Conservation (phyloP, 257 asterid genomes). For the Gentiana straminea region DNA sequence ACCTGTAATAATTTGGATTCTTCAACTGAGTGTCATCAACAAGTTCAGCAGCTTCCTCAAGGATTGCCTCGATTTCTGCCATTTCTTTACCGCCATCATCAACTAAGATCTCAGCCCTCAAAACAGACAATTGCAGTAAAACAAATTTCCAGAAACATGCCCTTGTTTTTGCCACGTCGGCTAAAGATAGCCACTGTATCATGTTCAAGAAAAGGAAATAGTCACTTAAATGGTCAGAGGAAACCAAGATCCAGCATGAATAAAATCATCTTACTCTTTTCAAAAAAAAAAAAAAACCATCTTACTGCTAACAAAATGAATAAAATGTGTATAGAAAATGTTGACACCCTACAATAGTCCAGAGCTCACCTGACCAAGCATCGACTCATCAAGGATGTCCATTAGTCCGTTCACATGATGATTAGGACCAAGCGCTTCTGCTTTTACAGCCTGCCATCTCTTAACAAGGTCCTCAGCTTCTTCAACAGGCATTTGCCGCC, state of each 20-base stretch:
- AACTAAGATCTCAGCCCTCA: slow-evolving; percentile 53
- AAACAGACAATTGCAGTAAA: slow-evolving; percentile 60
- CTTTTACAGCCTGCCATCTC: slow-evolving; percentile 80
- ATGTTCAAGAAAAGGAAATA: slow-evolving; percentile 13
- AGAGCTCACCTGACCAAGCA: slow-evolving; percentile 82
- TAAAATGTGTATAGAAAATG: neutral
- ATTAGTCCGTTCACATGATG: slow-evolving; percentile 52
- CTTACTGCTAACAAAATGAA: too few species aligned
- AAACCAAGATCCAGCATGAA: too few species aligned
- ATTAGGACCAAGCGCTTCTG: slow-evolving; percentile 87
- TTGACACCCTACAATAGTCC: slow-evolving; percentile 11
- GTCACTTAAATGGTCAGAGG: neutral
- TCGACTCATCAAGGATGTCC: slow-evolving; percentile 81
- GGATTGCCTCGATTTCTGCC: slow-evolving; percentile 82
- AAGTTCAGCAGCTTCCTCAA: slow-evolving; percentile 99
- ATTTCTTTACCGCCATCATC: slow-evolving; percentile 64
- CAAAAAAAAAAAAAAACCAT: too few species aligned
- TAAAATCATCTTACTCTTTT: too few species aligned
- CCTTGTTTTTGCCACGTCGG: slow-evolving; percentile 68
- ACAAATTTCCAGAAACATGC: slow-evolving; percentile 93
- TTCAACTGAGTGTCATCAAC: slow-evolving; percentile 74
- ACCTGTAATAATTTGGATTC: slow-evolving; percentile 96
- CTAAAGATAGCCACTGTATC: slow-evolving; percentile 81
- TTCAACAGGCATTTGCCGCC: slow-evolving; percentile 69
- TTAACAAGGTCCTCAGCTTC: slow-evolving; percentile 92